phyloP scores from a whole-genome alignment of 805 yeast genomes.

The Nakazawaea pomicola region DNA sequence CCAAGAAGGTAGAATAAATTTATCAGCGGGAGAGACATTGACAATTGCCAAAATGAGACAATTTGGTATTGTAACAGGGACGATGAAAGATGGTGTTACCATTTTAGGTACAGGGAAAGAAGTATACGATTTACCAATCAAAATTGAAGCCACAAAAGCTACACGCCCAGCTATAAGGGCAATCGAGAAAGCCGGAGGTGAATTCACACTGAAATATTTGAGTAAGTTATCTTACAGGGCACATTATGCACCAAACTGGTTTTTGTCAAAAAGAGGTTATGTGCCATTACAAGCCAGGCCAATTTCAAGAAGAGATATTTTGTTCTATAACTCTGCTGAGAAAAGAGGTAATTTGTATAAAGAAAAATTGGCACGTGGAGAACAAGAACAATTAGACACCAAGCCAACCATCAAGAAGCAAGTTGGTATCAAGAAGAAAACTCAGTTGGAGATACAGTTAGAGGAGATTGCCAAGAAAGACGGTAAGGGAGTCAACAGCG shows the following conservation, averaged over 20 bases:
- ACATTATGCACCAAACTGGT: constrained; percentile 70
- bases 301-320: constrained; percentile 71
- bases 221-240: constrained; percentile 63
- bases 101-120: constrained; percentile 62
- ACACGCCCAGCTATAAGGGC: constrained; percentile 66
- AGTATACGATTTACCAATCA: constrained; percentile 52
- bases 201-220: constrained; percentile 68
- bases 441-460: constrained; percentile 11
- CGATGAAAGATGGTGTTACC: constrained; percentile 75
- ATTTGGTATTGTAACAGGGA: constrained; percentile 66
- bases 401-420: constrained; percentile 9
- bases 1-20: constrained; percentile 56
- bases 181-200: constrained; percentile 70
- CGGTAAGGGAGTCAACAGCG: not conserved
- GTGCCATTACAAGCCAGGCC: constrained; percentile 87
- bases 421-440: not conserved
- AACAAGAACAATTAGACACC: constrained; percentile 2
- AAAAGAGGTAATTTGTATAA: constrained; percentile 71
- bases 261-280: constrained; percentile 65
- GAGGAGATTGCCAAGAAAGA: constrained; percentile 1
- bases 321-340: constrained; percentile 64
- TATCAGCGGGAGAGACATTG: constrained; percentile 57
- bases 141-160: constrained; percentile 81
- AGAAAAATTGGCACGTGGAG: constrained; percentile 21
- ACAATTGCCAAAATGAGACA: constrained; percentile 75